Evolutionary conservation across 2,329 filamentous ascomycete genomes (phyloP), one percentile per base, ranked within the genome.

Genomic region (Endoconidiophora laricicola): DNA sequence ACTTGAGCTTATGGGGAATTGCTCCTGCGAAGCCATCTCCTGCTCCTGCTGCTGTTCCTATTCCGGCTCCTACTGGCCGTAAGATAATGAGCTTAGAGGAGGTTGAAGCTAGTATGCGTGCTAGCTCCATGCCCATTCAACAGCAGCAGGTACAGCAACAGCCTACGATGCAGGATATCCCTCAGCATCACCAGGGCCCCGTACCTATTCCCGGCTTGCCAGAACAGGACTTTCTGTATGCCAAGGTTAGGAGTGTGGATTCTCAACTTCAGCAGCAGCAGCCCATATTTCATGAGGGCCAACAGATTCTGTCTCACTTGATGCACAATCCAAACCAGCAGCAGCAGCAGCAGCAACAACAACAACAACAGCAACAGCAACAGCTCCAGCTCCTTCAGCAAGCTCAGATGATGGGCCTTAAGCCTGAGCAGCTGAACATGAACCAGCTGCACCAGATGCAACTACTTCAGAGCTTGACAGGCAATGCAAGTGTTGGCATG

Each of bases 21-120:
- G 77, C 78, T 14, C 76, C 81, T 16, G 54, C 65, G 36, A 79
- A 66, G 57, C 55, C 68, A 14, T 58, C 64, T 16, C 57, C 61
- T 5, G 58, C 61, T 46, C 54, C 62, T 22, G 58, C 62, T 46
- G 58, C 62, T 55, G 59, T 57, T 44, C 54, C 58, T 24, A 52
- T 55, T 9, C 12, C 57, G 20, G 55, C 67, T 44, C 58, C 48
- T 14, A 20, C 59, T 16, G 61, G 72, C 40, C 79, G 79, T 59
- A 95, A 88, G 69, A 81, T 95, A 67, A 81, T 98, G 83, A 96
- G 86, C 59, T 65, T 98, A 60, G 91, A 96, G 62, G 91, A 98
- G 67, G 88, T 98, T 18, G 91, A 98, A 67, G 90, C 90, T 49
- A 81, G 86, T 56, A 88, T 98, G 81, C 78, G 84, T 54, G 72